phyloP scores from a whole-genome alignment of 169 alveolate species.

The Miamiensis avidus region DNA sequence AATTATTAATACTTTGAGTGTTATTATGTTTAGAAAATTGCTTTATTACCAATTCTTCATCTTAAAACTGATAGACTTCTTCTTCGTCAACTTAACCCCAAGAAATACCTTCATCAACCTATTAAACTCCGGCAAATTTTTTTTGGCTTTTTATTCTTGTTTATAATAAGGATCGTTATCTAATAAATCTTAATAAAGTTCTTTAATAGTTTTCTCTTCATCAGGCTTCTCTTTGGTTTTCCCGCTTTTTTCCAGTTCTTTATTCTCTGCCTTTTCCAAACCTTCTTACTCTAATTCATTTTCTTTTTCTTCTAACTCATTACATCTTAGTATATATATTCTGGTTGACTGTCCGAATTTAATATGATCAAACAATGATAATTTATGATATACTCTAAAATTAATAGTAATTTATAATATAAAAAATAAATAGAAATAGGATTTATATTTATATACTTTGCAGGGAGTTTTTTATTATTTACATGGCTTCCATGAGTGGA shows the following conservation, averaged over 20 bases:
- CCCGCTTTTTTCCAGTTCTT: slow-evolving; percentile 25
- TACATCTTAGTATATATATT: slow-evolving; percentile 50
- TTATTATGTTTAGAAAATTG: too few species aligned
- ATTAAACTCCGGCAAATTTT: neutral
- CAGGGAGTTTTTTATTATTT: slow-evolving; percentile 47
- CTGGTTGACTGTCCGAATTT: slow-evolving; percentile 59
- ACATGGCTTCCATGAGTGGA: slow-evolving; percentile 63
- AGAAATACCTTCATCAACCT: slow-evolving; percentile 3
- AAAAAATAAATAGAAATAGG: too few species aligned
- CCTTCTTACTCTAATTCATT: slow-evolving; percentile 23
- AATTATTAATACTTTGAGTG: too few species aligned
- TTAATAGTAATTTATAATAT: too few species aligned
- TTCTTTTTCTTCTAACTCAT: slow-evolving; percentile 39
- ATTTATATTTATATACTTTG: neutral
- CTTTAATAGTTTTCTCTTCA: slow-evolving; percentile 19
- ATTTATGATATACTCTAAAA: slow-evolving; percentile 47
- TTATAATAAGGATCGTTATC: slow-evolving; percentile 30
- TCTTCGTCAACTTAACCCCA: slow-evolving; percentile 28
- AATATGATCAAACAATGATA: slow-evolving; percentile 45
- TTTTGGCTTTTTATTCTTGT: neutral
- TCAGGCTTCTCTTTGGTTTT: slow-evolving; percentile 26
- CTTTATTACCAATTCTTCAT: neutral
- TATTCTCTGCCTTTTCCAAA: slow-evolving; percentile 35
- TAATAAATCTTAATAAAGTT: slow-evolving; percentile 7
- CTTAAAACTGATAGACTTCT: slow-evolving; percentile 18